These are phyloP conservation scores for Cryphonectria naterciae DNA, from an alignment of 2,329 filamentous ascomycete genomes.

Conservation along the genomic window DNA sequence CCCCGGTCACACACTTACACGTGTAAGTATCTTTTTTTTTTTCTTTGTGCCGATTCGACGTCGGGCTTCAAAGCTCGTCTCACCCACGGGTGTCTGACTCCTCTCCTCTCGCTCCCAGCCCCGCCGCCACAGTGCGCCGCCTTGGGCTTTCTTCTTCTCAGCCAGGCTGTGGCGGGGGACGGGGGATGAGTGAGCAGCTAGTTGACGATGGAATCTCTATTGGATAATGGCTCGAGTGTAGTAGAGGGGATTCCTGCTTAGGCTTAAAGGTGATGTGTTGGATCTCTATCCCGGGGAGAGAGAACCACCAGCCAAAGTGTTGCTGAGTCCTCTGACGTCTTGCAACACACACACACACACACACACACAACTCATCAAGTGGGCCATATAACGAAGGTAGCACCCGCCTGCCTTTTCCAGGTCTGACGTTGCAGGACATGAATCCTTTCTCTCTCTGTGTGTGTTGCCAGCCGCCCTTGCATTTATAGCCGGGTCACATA, in stretches of 20 bases:
- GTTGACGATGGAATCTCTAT: not conserved
- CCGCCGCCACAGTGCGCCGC: not conserved
- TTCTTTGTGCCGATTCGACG: not conserved
- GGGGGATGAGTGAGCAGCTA: not conserved
- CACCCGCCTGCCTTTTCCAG: conserved; percentile 16
- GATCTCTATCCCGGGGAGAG: not conserved
- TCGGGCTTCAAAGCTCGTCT: not conserved
- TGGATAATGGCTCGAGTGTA: not conserved
- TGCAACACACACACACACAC: not conserved
- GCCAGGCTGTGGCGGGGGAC: not conserved
- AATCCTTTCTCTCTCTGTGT: too few species aligned
- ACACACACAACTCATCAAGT: not conserved
- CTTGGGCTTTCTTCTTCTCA: not conserved
- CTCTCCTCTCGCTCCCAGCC: not conserved
- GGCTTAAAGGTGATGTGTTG: not conserved
- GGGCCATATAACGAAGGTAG: not conserved
- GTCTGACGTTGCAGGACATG: conserved; percentile 4
- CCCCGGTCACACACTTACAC: conserved; percentile 1
- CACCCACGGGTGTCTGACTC: not conserved
- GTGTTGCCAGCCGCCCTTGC: not conserved
- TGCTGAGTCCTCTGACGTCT: not conserved
- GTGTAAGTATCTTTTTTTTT: not conserved
- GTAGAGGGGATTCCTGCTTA: not conserved
- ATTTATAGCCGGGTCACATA: not conserved
- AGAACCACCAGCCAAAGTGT: not conserved